A percentile compares a stretch with the other conserved stretches of the same genome.
phyloP scores from a whole-genome alignment of 1,284 basidiomycete species.

The Tylopilus sp. region DNA sequence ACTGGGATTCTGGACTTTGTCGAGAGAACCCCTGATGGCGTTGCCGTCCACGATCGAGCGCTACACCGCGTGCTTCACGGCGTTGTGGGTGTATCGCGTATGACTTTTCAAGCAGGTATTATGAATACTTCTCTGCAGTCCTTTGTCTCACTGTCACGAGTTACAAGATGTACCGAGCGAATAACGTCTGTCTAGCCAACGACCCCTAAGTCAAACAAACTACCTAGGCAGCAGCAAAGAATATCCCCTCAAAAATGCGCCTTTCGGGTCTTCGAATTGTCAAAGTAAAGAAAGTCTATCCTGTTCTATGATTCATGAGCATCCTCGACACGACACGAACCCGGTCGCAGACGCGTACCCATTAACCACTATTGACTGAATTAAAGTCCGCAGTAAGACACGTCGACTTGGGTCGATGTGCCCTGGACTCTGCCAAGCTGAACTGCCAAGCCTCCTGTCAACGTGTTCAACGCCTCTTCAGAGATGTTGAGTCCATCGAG shows the following conservation, averaged over 20 bases:
- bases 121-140: not conserved
- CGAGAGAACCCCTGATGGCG: constrained; percentile 54
- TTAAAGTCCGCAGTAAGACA: constrained; percentile 27
- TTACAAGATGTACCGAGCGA: not conserved
- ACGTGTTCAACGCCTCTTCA: constrained; percentile 33
- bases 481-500: constrained; percentile 36
- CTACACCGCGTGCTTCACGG: constrained; percentile 33
- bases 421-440: constrained; percentile 27
- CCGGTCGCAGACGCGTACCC: not conserved
- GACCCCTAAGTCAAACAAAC: not conserved
- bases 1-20: constrained; percentile 50
- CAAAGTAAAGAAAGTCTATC: not conserved
- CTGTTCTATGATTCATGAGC: constrained; percentile 5
- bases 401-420: constrained; percentile 17
- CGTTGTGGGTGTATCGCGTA: constrained; percentile 26
- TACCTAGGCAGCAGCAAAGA: not conserved
- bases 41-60: constrained; percentile 49
- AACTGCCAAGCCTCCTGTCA: constrained; percentile 33
- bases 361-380: too few species aligned
- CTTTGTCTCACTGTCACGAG: not conserved
- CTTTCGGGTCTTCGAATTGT: not conserved
- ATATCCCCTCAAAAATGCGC: not conserved
- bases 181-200: not conserved
- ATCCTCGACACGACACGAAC: not conserved
- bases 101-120: constrained; percentile 6